Evolutionary conservation across 2,329 filamentous ascomycete genomes (phyloP).

Genomic region (Cytospora piceicola): DNA sequence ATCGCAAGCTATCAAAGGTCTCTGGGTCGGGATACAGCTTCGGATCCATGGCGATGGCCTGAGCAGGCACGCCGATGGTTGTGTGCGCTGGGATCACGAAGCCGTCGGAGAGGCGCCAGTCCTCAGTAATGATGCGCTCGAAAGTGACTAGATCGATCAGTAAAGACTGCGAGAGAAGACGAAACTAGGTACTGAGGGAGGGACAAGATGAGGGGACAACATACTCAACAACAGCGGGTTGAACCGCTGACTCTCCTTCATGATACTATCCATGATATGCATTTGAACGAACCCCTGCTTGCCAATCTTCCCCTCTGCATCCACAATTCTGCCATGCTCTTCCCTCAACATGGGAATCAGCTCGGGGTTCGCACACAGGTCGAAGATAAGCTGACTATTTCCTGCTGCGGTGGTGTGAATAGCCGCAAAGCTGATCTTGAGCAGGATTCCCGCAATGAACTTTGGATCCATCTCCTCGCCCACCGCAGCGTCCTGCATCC

Average conservation of each 20-base stretch:
- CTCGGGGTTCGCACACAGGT: constrained; percentile 54
- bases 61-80: no score
- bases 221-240: constrained; percentile 27
- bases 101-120: no score
- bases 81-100: no score
- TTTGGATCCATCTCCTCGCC: constrained; percentile 13
- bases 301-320: constrained; percentile 36
- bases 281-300: constrained; percentile 37
- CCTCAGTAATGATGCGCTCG: no score
- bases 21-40: no score
- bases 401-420: constrained; percentile 56
- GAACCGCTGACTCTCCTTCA: constrained; percentile 40
- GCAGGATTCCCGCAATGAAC: constrained; percentile 43
- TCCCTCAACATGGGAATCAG: constrained; percentile 54
- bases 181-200: no score
- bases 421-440: constrained; percentile 51
- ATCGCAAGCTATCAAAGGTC: no score
- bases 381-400: constrained; percentile 53
- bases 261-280: constrained; percentile 40
- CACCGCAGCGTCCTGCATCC: constrained; percentile 1
- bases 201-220: no score
- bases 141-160: no score
- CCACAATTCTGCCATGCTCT: constrained; percentile 49
- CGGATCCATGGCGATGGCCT: no score
- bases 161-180: no score